Evolutionary conservation across 257 asterid genomes (phyloP).

Genomic region (Solanum habrochaites): DNA sequence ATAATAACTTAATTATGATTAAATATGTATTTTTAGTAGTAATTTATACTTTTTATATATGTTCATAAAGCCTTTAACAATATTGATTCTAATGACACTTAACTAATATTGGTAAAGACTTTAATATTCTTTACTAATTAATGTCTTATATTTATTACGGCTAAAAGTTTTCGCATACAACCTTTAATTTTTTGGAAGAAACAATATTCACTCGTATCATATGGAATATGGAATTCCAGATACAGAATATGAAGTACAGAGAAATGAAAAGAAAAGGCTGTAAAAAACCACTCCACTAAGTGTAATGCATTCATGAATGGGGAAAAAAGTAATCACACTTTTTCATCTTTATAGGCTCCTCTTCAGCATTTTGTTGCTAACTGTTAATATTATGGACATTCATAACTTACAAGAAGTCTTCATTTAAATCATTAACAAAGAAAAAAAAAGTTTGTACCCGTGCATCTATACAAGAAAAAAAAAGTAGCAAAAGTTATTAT

Average conservation of each 20-base stretch:
- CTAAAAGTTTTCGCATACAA: no score
- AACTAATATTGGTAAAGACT: no score
- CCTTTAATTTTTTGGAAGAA: no score
- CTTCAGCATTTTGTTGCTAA: neutral
- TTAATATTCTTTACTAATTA: no score
- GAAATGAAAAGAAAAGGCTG: neutral
- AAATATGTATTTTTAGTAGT: no score
- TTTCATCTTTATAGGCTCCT: neutral
- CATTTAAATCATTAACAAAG: neutral
- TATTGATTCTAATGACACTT: no score
- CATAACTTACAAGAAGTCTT: neutral
- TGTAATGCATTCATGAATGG: neutral
- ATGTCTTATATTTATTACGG: no score
- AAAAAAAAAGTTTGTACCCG: neutral
- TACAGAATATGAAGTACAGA: neutral
- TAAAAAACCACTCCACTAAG: neutral
- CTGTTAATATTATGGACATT: neutral
- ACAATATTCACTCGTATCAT: no score
- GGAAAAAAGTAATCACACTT: neutral
- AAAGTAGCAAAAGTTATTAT: neutral
- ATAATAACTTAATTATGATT: no score
- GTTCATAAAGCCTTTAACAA: no score
- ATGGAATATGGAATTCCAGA: neutral
- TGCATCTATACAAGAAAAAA: neutral
- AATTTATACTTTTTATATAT: no score